phyloP scores from a whole-genome alignment of 1,284 basidiomycete species.

The Ceratobasidium sp. region DNA sequence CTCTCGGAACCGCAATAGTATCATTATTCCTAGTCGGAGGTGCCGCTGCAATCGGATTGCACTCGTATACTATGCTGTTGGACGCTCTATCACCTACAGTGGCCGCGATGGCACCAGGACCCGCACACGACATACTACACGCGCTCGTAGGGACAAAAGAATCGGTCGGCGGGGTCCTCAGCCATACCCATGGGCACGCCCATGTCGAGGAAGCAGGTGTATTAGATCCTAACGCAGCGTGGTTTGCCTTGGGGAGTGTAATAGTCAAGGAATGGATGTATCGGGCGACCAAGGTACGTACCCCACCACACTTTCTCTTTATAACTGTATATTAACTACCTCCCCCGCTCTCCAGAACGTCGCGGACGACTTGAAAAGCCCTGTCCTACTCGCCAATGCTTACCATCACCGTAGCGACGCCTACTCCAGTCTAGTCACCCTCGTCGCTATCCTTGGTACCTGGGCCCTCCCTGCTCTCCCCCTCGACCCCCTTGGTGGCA shows the following conservation, averaged over 20 bases:
- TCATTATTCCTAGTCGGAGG: slow-evolving; percentile 68
- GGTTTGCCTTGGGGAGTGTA: slow-evolving; percentile 89
- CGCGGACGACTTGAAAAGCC: slow-evolving; percentile 88
- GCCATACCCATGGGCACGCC: slow-evolving; percentile 65
- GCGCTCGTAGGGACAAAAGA: slow-evolving; percentile 68
- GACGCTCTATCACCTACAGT: slow-evolving; percentile 72
- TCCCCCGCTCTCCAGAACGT: slow-evolving; percentile 61
- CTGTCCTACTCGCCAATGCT: slow-evolving; percentile 91
- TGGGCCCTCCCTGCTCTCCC: slow-evolving; percentile 87
- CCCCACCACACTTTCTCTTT: background rate
- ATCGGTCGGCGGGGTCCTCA: slow-evolving; percentile 58
- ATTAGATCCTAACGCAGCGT: slow-evolving; percentile 90
- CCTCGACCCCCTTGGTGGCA: slow-evolving; percentile 94
- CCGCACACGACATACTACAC: slow-evolving; percentile 68
- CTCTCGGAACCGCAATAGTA: slow-evolving; percentile 86
- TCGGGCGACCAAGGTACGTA: slow-evolving; percentile 70
- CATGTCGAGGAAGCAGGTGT: slow-evolving; percentile 52
- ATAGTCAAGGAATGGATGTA: slow-evolving; percentile 94
- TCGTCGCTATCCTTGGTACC: slow-evolving; percentile 88
- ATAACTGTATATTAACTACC: background rate
- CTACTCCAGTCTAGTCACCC: slow-evolving; percentile 87
- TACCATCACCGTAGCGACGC: slow-evolving; percentile 96
- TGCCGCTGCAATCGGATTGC: slow-evolving; percentile 91
- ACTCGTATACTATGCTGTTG: slow-evolving; percentile 81
- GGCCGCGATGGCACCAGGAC: slow-evolving; percentile 65